These are phyloP conservation scores for Codiaeum variegatum DNA, from an alignment of 441 rosid species.

Conservation along the genomic window DNA sequence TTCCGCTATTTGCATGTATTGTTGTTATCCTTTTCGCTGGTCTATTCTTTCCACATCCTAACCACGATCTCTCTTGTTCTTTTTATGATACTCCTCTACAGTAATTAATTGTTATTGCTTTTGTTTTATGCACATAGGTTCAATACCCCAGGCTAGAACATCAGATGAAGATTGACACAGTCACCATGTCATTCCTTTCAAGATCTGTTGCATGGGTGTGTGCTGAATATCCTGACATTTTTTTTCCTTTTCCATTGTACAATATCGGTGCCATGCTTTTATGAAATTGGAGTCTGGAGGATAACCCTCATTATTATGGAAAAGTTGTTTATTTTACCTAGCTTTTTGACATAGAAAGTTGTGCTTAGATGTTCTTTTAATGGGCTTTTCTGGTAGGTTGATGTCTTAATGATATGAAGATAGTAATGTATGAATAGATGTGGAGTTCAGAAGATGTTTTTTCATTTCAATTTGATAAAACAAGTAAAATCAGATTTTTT, in stretches of 20 bases:
- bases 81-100: neutral
- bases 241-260: neutral
- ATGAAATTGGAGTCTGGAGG: neutral
- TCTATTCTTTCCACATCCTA: neutral
- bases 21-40: neutral
- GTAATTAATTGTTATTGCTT: neutral
- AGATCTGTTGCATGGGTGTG: conserved; percentile 61
- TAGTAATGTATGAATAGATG: neutral
- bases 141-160: conserved; percentile 78
- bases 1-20: neutral
- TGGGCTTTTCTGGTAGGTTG: neutral
- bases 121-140: conserved; percentile 40
- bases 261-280: neutral
- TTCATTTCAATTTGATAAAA: neutral
- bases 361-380: neutral
- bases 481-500: neutral
- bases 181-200: conserved; percentile 71
- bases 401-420: neutral
- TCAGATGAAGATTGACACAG: conserved; percentile 69
- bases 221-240: conserved; percentile 4
- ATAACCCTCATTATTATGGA: neutral
- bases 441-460: neutral
- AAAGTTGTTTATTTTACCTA: neutral
- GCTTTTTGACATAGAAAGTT: neutral
- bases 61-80: neutral